Evolutionary conservation across 257 asterid genomes (phyloP), one percentile per base, ranked within the genome.

Genomic region (Gentiana straminea): DNA sequence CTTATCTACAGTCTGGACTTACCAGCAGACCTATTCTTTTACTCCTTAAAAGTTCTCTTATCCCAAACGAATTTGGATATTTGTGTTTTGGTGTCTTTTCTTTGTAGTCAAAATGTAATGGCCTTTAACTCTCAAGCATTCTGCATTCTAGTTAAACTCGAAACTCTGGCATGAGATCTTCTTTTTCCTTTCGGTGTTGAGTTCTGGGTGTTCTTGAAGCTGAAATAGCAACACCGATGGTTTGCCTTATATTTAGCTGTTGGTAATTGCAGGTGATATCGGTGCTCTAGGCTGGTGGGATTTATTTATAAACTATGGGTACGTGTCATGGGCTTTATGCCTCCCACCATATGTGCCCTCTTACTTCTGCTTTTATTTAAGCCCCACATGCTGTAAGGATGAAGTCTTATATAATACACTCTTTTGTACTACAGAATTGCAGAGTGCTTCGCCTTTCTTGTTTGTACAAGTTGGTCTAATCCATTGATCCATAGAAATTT

Each of bases 271-370:
- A 86, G 99, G 91, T 59, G 85, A 82, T 76, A 82, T 92, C 45
- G 86, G 74, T 62, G 78, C 94, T 71, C 81, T 92, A 52, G 91
- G 97, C 63, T 92, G 99, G 99, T 92, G 99, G 99, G 99, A 86
- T 77, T 76, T 92, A 73, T 86, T 88, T 76, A 82, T 92, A 68
- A 92, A 88, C 79, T 85, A 73, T 66, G 95, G 97, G 99, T 88
- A 88, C 50, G 36, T 35, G 66, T 57, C 44, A 60, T 44, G 32
- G 24, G 46, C 61, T 60, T 52, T 52, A 41, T 48, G 9, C 2
- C 9, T 41, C 8, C 46, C 46, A 41, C 10, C 46, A 41, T 10
- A 39, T 39, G 46, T 60, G 48, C n/a, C 64, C 46, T 52, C 35
- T 9, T 33, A 5, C 41, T 64, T 57, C 51, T 53, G 45, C 45